Base-by-base conservation (phyloP, 1,284 basidiomycete genomes). In the Taiwanofungus camphoratus region DNA sequence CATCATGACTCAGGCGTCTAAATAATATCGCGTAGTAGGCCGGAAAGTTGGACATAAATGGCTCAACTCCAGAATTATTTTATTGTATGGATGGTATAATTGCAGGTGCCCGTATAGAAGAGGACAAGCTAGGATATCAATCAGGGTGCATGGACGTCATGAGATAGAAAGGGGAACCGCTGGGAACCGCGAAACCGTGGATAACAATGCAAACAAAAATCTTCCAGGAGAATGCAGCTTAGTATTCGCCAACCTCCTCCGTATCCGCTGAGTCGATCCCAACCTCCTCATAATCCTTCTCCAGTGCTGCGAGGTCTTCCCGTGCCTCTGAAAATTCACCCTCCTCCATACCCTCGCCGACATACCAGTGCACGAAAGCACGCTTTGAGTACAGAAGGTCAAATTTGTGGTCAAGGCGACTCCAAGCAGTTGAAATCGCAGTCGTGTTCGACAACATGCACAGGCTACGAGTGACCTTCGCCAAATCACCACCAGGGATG, bases 291-390 rank as follows among this genome's bases (percentile, higher is more conserved):
- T 94, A 95, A 59, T 94, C 92, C 71, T 96, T 95, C 76, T 97
- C 94, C 48, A 97, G 81, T 12, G 94, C 94, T 30, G 94, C 94
- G 48, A 97, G 82, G 67, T 97, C 94, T 71, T 97, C 94, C 55
- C 94, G 88, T 21, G 93, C 94, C 72, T 97, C 94, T 36, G 90
- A 92, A 72, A 97, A 95, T 70, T 98, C 94, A 63, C 94, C 93
- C 73, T 97, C 94, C 68, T 97, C 94, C 94, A 97, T 98, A 70
- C 94, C 94, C 68, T 96, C 93, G 56, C 93, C 93, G 51, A 92
- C 90, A 58, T 94, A 95, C 90, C 91, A 89, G 72, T 93, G 85
- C 36, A 89, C 91, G 63, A 94, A 94, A 47, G 85, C 92, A 66
- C 87, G 87, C 71, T 88, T 94, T 51, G 87, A 93, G 71, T 90